A percentile compares a stretch with the other conserved stretches of the same genome.
Evolutionary conservation across 768 basidiomycete genomes (phyloP).

Genomic region (Ramaria sp.): DNA sequence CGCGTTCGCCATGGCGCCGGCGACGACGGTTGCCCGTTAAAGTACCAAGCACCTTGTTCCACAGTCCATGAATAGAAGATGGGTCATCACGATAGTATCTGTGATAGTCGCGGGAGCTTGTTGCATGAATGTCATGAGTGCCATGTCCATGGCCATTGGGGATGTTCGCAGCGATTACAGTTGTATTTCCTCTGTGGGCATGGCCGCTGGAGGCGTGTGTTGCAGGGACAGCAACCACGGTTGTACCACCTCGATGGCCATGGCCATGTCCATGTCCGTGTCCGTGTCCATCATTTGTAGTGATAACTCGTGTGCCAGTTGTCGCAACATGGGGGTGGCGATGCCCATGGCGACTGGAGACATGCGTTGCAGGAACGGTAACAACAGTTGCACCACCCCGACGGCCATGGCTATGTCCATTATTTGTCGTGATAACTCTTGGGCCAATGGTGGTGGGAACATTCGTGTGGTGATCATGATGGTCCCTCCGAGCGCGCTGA

Average conservation of each 20-base stretch:
- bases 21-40: conserved; percentile 5
- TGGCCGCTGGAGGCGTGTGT: background rate
- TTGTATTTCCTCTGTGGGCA: background rate
- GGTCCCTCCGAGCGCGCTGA: background rate
- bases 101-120: background rate
- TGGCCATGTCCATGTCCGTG: conserved; percentile 1
- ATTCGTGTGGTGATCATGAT: background rate
- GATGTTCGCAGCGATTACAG: background rate
- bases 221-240: background rate
- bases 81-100: conserved; percentile 1
- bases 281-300: background rate
- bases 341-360: background rate
- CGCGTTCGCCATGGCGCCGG: background rate
- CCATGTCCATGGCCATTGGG: background rate
- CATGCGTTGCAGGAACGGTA: background rate
- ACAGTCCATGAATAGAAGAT: background rate
- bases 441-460: background rate
- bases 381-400: background rate
- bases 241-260: background rate
- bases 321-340: too few relatives aligned
- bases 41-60: conserved; percentile 6
- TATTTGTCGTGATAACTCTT: background rate
- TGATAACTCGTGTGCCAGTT: too few relatives aligned
- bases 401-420: background rate
- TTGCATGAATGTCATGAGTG: background rate